Percentiles rank a stretch among this genome's conserved stretches.
phyloP scores from a whole-genome alignment of 768 basidiomycete genomes.

The Kwoniella newhampshirensis region DNA sequence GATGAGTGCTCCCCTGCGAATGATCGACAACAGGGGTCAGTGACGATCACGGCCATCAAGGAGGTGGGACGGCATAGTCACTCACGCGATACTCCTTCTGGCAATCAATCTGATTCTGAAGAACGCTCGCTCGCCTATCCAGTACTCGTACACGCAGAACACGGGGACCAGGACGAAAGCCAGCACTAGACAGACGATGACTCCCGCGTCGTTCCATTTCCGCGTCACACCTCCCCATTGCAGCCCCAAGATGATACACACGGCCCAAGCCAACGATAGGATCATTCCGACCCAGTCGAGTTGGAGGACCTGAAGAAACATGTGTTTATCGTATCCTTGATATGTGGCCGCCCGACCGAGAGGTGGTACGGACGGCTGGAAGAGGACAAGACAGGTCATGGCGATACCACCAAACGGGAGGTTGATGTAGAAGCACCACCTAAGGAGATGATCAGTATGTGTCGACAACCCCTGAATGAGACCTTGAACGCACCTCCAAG shows the following conservation, averaged over 20 bases:
- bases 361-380: constrained; percentile 41
- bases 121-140: constrained; percentile 54
- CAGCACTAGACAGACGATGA: constrained; percentile 52
- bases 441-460: too few species aligned
- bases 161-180: constrained; percentile 44
- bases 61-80: constrained; percentile 3
- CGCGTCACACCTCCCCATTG: constrained; percentile 54
- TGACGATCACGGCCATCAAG: neutral
- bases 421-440: constrained; percentile 59
- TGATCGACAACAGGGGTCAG: too few species aligned
- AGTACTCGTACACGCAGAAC: constrained; percentile 54
- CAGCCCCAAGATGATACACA: constrained; percentile 43
- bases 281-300: constrained; percentile 47
- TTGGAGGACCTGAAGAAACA: constrained; percentile 37
- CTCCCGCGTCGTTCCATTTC: constrained; percentile 58
- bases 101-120: constrained; percentile 54
- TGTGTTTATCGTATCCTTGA: constrained; percentile 45
- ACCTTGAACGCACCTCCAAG: constrained; percentile 59
- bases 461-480: too few species aligned
- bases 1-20: constrained; percentile 38
- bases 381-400: constrained; percentile 32
- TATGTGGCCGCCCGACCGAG: constrained; percentile 38
- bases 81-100: constrained; percentile 47
- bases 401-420: constrained; percentile 47
- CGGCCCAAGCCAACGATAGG: constrained; percentile 44